Base-by-base conservation (phyloP, 2,329 filamentous ascomycete genomes). In the Chaetothyriales sp. region DNA sequence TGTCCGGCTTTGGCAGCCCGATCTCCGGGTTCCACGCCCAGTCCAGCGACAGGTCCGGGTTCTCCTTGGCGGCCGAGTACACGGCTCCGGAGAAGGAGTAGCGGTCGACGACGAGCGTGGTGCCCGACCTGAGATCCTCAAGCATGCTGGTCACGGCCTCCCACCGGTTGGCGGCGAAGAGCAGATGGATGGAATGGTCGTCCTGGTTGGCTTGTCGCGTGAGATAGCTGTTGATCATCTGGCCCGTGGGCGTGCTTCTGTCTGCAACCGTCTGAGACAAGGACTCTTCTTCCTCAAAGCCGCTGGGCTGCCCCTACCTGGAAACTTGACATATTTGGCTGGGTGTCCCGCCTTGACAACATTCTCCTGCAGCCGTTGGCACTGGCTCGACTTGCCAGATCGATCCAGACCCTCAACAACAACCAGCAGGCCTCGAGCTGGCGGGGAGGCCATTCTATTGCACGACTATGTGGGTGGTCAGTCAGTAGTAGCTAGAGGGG, bases 61-160 rank as follows among this genome's bases (percentile, higher is more conserved):
- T 86, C 44, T 79, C 73, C 64, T 96, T 96, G 2, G 92, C 90
- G 0, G 87, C 86, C 20, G 83, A 87, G 70, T 96, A 98, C 47
- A 95, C 87, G 51, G 89, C 85, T 49, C 92, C 92, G 18, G 85
- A 92, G 71, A 95, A 90, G 65, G 93, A 94, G 70, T 96, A 98
- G 46, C 92, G 81, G 67, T 98, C 92, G 58, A 90, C 81, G 42
- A 98, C 73, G 28, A 98, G 75, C 0, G 80, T 92, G 18, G 75
- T 81, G 7, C 90, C 89, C 1, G 72, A 66, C 0, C 72, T 68
- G 5, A 95, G 71, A 49, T 71, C 66, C 39, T 64, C 53, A 32
- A 66, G 61, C 36, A 74, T 73, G 44, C 61, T 61, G 25, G 63
- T 62, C 12, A 69, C 67, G 43, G 72, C 66, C 63, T 95, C 89